A percentile compares a stretch with the other conserved stretches of the same genome.
Conservation (phyloP, 1,284 basidiomycete species). For the Anthracocystis walkeri region DNA sequence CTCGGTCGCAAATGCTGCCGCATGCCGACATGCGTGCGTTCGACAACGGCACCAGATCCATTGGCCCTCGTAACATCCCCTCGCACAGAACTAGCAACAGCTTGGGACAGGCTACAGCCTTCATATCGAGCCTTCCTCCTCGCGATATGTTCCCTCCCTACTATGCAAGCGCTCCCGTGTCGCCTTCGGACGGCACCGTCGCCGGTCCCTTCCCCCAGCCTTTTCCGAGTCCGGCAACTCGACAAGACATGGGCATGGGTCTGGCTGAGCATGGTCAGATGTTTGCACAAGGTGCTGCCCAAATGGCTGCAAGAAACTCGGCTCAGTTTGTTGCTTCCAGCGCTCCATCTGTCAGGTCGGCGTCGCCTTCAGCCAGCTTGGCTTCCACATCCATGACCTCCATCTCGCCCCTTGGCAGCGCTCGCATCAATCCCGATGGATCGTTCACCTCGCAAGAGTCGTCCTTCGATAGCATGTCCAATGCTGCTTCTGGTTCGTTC, state of each 20-base stretch:
- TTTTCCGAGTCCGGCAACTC: slow-evolving; percentile 14
- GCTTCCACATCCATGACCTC: slow-evolving; percentile 51
- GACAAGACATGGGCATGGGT: slow-evolving; percentile 17
- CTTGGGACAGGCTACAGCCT: slow-evolving; percentile 41
- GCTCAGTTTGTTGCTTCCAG: slow-evolving; percentile 18
- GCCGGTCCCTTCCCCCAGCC: slow-evolving; percentile 11
- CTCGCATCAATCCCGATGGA: slow-evolving; percentile 40
- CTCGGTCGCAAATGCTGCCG: slow-evolving; percentile 14
- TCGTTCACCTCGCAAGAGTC: slow-evolving; percentile 51
- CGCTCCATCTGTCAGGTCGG: slow-evolving; percentile 32
- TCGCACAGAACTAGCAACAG: slow-evolving; percentile 50
- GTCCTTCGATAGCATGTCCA: slow-evolving; percentile 50
- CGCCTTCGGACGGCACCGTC: slow-evolving; percentile 31
- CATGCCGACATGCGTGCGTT: slow-evolving; percentile 13
- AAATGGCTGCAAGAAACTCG: background rate
- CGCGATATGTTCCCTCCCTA: slow-evolving; percentile 17
- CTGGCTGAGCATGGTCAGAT: slow-evolving; percentile 17
- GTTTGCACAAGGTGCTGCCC: slow-evolving; percentile 18
- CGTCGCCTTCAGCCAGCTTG: slow-evolving; percentile 45
- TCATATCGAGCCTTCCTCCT: slow-evolving; percentile 22
- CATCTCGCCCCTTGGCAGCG: slow-evolving; percentile 45
- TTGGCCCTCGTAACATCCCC: slow-evolving; percentile 15
- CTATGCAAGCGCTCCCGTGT: slow-evolving; percentile 44
- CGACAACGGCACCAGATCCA: background rate
- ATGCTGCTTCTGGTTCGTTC: slow-evolving; percentile 38